phyloP scores from a whole-genome alignment of 352 stramenopile species.

The Thraustochytrium striatum region DNA sequence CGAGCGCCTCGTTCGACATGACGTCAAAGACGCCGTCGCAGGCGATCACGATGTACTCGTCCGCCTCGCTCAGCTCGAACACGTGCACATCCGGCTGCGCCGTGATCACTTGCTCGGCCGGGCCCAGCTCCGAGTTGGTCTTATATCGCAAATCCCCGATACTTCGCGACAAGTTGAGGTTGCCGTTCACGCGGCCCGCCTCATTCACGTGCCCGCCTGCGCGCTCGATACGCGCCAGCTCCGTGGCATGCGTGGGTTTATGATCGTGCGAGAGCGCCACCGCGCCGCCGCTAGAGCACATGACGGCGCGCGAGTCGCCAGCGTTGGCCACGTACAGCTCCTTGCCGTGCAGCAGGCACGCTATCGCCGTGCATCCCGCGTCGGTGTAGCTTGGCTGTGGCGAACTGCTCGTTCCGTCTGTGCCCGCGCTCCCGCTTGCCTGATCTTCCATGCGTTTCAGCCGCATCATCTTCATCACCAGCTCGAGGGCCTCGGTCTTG shows the following conservation, averaged over 20 bases:
- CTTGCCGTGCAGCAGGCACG: slow-evolving; percentile 56
- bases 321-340: slow-evolving; percentile 45
- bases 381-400: slow-evolving; percentile 47
- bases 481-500: slow-evolving; percentile 44
- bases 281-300: slow-evolving; percentile 17
- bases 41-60: slow-evolving; percentile 75
- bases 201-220: slow-evolving; percentile 58
- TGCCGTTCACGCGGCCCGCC: slow-evolving; percentile 78
- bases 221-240: slow-evolving; percentile 1
- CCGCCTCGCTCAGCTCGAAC: slow-evolving; percentile 56
- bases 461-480: slow-evolving; percentile 48
- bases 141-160: slow-evolving; percentile 82
- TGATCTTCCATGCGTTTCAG: slow-evolving; percentile 40
- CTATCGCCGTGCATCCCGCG: slow-evolving; percentile 67
- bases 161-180: slow-evolving; percentile 76
- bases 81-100: slow-evolving; percentile 71
- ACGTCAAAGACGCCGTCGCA: slow-evolving; percentile 84
- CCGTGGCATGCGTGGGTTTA: slow-evolving; percentile 37
- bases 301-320: slow-evolving; percentile 40
- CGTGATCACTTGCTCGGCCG: slow-evolving; percentile 78
- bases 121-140: slow-evolving; percentile 55
- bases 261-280: slow-evolving; percentile 30
- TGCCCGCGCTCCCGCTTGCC: background rate
- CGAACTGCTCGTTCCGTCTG: too few relatives aligned
- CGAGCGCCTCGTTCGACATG: slow-evolving; percentile 73